phyloP scores from a whole-genome alignment of 2,329 filamentous ascomycete genomes.

The Tetracladium maxilliforme region DNA sequence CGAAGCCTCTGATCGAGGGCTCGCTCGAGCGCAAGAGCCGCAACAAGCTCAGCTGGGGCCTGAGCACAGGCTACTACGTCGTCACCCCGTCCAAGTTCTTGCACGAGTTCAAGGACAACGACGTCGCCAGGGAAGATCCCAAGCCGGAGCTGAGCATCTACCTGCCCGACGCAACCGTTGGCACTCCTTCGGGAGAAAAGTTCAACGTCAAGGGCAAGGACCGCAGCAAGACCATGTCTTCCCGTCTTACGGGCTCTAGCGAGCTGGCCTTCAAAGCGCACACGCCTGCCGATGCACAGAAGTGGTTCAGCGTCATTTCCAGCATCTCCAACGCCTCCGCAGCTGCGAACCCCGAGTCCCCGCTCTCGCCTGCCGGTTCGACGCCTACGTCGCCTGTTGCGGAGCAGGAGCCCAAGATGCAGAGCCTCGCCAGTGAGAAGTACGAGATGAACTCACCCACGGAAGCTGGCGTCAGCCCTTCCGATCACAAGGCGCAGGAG shows the following conservation, averaged over 20 bases:
- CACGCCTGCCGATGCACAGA: constrained; percentile 62
- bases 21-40: constrained; percentile 82
- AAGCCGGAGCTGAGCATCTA: constrained; percentile 80
- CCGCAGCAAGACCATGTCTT: constrained; percentile 62
- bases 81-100: constrained; percentile 78
- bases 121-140: constrained; percentile 56
- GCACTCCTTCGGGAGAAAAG: constrained; percentile 58
- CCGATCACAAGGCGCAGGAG: too few relatives aligned
- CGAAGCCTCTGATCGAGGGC: constrained; percentile 74
- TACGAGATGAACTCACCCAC: too few relatives aligned
- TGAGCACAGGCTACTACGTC: constrained; percentile 74
- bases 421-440: too few relatives aligned
- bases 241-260: constrained; percentile 64
- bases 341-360: too few relatives aligned
- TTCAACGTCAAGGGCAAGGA: constrained; percentile 97
- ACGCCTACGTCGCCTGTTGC: too few relatives aligned
- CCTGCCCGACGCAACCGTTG: constrained; percentile 77
- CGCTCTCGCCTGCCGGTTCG: too few relatives aligned
- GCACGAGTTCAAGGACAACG: constrained; percentile 93
- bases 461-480: too few relatives aligned
- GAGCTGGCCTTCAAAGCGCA: constrained; percentile 84
- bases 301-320: constrained; percentile 76
- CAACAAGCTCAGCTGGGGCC: constrained; percentile 63
- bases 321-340: too few relatives aligned
- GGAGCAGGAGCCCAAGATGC: too few relatives aligned